A percentile compares a stretch with the other conserved stretches of the same genome.
phyloP scores from a whole-genome alignment of 768 basidiomycete genomes.

The Tricholoma matsutake region DNA sequence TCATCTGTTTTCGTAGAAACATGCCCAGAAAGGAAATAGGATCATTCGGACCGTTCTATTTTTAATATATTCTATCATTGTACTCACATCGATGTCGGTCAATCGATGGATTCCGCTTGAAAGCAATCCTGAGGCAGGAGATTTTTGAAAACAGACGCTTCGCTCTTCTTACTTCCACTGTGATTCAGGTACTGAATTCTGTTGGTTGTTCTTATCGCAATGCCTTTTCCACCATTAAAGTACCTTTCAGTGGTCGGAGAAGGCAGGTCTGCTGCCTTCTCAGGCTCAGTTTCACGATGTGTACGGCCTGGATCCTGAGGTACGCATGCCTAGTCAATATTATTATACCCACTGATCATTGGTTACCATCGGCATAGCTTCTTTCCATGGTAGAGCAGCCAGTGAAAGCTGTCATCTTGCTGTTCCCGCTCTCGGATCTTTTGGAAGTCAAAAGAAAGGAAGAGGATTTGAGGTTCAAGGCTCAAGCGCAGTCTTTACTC shows the following conservation, averaged over 20 bases:
- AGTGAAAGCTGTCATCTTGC: conserved; percentile 78
- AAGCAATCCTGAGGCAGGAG: conserved; percentile 52
- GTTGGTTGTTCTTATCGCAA: conserved; percentile 25
- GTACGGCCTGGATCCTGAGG: conserved; percentile 70
- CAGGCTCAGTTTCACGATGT: conserved; percentile 60
- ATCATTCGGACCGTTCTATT: too few relatives aligned
- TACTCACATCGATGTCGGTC: too few relatives aligned
- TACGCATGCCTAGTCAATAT: conserved; percentile 19
- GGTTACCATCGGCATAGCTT: conserved; percentile 39
- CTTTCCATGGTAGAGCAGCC: conserved; percentile 68
- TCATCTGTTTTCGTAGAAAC: too few relatives aligned
- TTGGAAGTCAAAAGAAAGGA: too few relatives aligned
- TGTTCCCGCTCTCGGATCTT: conserved; percentile 52
- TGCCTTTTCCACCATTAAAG: background rate
- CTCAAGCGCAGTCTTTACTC: too few relatives aligned
- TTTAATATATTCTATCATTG: too few relatives aligned
- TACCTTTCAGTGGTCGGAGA: conserved; percentile 57
- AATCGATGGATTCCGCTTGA: conserved; percentile 64
- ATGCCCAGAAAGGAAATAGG: too few relatives aligned
- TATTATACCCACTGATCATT: too few relatives aligned
- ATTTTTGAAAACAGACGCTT: conserved; percentile 10
- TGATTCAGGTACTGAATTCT: conserved; percentile 43
- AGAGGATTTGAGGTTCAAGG: too few relatives aligned
- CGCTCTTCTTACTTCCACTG: conserved; percentile 1
- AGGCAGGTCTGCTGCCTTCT: conserved; percentile 55